These are phyloP conservation scores for Hypomyces perniciosus DNA, from an alignment of 2,329 filamentous ascomycete genomes.

Conservation along the genomic window DNA sequence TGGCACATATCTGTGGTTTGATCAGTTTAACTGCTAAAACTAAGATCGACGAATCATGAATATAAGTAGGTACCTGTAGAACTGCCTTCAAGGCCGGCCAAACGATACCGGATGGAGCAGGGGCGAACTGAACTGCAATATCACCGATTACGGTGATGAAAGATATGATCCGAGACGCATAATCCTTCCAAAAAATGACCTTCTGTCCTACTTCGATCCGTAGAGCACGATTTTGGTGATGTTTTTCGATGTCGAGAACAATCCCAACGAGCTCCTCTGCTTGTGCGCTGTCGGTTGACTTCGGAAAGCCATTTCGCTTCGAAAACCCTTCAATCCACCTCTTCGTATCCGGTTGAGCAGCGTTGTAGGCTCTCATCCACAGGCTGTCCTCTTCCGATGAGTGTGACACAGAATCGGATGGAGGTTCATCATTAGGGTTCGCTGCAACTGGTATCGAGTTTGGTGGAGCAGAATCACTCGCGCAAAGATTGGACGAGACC, in stretches of 20 bases:
- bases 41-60: no score
- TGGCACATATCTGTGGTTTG: neutral
- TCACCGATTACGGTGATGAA: neutral
- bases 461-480: no score
- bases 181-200: neutral
- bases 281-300: no score
- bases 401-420: no score
- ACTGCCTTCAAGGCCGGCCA: neutral
- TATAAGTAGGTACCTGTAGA: neutral
- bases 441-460: no score
- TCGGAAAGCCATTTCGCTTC: no score
- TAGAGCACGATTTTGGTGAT: neutral
- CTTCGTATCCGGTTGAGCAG: no score
- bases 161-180: neutral
- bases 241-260: neutral
- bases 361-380: no score
- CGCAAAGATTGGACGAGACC: no score
- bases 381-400: no score
- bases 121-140: neutral
- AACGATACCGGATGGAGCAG: neutral
- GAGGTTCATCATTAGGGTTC: no score
- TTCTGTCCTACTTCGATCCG: neutral
- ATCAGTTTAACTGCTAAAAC: neutral
- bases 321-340: no score
- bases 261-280: neutral